Conservation (phyloP, 164 flowering plant species). For the Vitis labrusca region DNA sequence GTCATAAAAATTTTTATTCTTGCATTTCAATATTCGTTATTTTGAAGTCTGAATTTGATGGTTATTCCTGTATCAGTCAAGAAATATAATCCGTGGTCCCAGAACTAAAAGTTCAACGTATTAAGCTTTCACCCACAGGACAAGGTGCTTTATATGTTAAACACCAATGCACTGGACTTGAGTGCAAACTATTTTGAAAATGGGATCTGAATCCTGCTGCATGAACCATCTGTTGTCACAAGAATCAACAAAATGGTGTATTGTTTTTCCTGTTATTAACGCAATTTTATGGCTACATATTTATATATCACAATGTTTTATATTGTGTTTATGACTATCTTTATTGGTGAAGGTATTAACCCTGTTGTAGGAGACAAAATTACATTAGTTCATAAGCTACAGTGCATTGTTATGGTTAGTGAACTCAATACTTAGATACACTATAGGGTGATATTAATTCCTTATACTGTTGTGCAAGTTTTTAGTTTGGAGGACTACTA, state of each 20-base stretch:
- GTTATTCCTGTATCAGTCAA: neutral
- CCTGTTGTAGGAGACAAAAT: too few species aligned
- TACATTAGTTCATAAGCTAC: too few species aligned
- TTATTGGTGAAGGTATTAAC: neutral
- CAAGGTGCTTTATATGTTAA: too few species aligned
- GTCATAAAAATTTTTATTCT: neutral
- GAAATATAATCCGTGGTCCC: neutral
- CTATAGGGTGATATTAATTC: too few species aligned
- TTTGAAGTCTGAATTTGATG: neutral
- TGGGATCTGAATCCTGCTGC: neutral
- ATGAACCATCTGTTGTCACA: neutral
- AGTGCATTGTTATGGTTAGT: too few species aligned
- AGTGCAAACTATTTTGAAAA: neutral
- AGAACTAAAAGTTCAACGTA: neutral
- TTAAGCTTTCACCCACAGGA: neutral
- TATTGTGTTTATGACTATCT: neutral
- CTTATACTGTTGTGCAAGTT: too few species aligned
- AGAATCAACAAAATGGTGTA: neutral
- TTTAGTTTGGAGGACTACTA: too few species aligned
- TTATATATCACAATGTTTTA: neutral
- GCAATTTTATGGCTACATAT: neutral
- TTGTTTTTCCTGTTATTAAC: neutral
- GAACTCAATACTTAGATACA: too few species aligned
- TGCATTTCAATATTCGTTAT: neutral
- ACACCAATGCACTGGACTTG: neutral